A percentile compares a stretch with the other conserved stretches of the same genome.
Conservation (phyloP, 139 green algal genomes). For the Chlorella sp. region DNA sequence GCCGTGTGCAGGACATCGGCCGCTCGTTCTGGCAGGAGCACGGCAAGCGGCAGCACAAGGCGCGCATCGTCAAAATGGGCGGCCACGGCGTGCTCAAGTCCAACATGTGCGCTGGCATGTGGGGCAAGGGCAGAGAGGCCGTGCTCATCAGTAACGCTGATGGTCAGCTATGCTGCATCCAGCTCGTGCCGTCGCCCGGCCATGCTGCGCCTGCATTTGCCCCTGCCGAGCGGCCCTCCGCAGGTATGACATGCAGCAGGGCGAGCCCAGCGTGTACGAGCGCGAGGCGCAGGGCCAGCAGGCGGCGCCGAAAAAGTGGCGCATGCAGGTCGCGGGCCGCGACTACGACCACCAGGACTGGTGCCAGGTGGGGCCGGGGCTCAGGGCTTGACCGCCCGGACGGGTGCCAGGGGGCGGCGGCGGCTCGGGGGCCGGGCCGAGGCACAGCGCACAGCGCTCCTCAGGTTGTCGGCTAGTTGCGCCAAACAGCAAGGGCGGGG, state of each 20-base stretch:
- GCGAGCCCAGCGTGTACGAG: slow-evolving; percentile 36
- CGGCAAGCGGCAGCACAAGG: slow-evolving; percentile 24
- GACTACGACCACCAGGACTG: slow-evolving; percentile 53
- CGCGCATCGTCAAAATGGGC: slow-evolving; percentile 30
- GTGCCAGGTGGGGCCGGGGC: slow-evolving; percentile 53
- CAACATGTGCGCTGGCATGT: slow-evolving; percentile 48
- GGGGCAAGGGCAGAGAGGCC: too few relatives aligned
- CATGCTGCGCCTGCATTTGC: too few relatives aligned
- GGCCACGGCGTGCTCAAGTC: slow-evolving; percentile 47
- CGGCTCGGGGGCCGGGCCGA: too few relatives aligned
- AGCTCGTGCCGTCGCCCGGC: too few relatives aligned
- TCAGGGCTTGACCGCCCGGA: too few relatives aligned
- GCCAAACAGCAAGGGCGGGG: not conserved
- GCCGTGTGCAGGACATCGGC: slow-evolving; percentile 53
- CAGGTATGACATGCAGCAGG: too few relatives aligned
- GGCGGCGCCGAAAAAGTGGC: slow-evolving; percentile 1
- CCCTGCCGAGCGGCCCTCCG: too few relatives aligned
- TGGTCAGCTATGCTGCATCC: too few relatives aligned
- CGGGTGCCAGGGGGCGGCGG: too few relatives aligned
- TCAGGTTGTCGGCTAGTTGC: too few relatives aligned
- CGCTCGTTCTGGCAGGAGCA: slow-evolving; percentile 37
- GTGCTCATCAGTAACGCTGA: too few relatives aligned
- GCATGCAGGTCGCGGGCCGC: slow-evolving; percentile 43
- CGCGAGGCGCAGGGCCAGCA: slow-evolving; percentile 2
- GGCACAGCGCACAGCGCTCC: too few relatives aligned